Conservation (phyloP, 1,284 basidiomycete genomes). For the Apiotrichum mycotoxinovorans region DNA sequence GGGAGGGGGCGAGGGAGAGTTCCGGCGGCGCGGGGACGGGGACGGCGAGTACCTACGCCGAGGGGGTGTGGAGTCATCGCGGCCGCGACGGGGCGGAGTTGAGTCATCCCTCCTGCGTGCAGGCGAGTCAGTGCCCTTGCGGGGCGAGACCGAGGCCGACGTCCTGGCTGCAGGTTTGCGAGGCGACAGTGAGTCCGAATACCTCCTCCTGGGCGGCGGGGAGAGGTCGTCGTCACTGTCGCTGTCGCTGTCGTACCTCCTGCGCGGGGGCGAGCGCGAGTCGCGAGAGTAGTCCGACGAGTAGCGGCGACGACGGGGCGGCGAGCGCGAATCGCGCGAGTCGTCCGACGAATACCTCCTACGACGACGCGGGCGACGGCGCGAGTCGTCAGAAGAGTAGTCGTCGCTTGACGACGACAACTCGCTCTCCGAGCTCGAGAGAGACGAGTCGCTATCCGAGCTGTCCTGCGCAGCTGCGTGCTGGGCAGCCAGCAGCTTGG, state of each 20-base stretch:
- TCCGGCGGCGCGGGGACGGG: conserved; percentile 17
- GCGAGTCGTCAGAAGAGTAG: conserved; percentile 41
- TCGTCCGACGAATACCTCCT: conserved; percentile 19
- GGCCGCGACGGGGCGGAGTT: conserved; percentile 1
- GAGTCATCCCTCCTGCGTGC: conserved; percentile 7
- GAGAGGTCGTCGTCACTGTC: conserved; percentile 4
- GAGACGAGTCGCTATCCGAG: conserved; percentile 50
- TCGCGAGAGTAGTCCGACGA: conserved; percentile 23
- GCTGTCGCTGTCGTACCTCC: conserved; percentile 6
- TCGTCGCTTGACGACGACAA: conserved; percentile 42
- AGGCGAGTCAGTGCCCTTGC: conserved; percentile 5
- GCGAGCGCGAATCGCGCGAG: conserved; percentile 17
- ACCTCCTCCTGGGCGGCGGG: conserved; percentile 15
- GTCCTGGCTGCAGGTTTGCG: conserved; percentile 10
- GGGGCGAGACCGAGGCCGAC: conserved; percentile 11
- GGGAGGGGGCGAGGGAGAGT: conserved; percentile 14
- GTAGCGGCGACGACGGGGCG: conserved; percentile 18
- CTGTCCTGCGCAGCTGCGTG: conserved; percentile 69
- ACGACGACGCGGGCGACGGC: conserved; percentile 18
- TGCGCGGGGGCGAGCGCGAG: conserved; percentile 19
- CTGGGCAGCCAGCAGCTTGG: conserved; percentile 86
- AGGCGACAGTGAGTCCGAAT: conserved; percentile 22
- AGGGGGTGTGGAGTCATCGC: conserved; percentile 15
- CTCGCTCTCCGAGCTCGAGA: conserved; percentile 35
- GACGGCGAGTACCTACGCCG: conserved; percentile 20